Conservation (phyloP, 2,329 filamentous ascomycete genomes). For the Cladosporium phlei region DNA sequence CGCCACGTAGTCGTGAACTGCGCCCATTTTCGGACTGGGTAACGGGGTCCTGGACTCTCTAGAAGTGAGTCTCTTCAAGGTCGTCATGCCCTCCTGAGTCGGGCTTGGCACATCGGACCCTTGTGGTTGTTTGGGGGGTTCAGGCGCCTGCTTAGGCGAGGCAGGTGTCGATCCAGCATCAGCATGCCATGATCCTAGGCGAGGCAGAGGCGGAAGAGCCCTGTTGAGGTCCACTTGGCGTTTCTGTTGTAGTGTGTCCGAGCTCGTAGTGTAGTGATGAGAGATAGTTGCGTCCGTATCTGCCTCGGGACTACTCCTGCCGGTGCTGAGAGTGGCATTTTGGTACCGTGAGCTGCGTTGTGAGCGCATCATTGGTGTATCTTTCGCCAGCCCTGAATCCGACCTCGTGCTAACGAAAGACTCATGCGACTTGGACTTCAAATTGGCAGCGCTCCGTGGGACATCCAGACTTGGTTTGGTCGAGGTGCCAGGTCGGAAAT, state of each 20-base stretch:
- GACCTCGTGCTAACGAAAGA: conserved; percentile 23
- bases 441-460: conserved; percentile 25
- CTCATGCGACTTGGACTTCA: conserved; percentile 21
- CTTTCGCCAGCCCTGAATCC: conserved; percentile 15
- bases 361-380: conserved; percentile 5
- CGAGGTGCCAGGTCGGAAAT: conserved; percentile 35
- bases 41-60: conserved; percentile 13
- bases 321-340: conserved; percentile 15
- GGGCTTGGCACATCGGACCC: conserved; percentile 18
- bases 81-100: neutral
- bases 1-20: conserved; percentile 9
- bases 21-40: conserved; percentile 1
- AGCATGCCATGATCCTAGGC: conserved; percentile 38
- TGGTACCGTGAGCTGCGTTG: conserved; percentile 12
- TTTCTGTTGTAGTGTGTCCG: conserved; percentile 10
- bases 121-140: conserved; percentile 4
- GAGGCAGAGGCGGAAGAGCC: conserved; percentile 44
- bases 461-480: conserved; percentile 26
- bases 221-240: conserved; percentile 41
- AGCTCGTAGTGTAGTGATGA: conserved; percentile 8
- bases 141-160: conserved; percentile 4
- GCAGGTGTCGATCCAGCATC: conserved; percentile 10
- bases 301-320: conserved; percentile 15
- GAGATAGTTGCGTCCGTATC: conserved; percentile 13
- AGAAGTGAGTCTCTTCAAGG: conserved; percentile 4